Evolutionary conservation across 768 basidiomycete genomes (phyloP).

Genomic region (Leccinum variicolor): DNA sequence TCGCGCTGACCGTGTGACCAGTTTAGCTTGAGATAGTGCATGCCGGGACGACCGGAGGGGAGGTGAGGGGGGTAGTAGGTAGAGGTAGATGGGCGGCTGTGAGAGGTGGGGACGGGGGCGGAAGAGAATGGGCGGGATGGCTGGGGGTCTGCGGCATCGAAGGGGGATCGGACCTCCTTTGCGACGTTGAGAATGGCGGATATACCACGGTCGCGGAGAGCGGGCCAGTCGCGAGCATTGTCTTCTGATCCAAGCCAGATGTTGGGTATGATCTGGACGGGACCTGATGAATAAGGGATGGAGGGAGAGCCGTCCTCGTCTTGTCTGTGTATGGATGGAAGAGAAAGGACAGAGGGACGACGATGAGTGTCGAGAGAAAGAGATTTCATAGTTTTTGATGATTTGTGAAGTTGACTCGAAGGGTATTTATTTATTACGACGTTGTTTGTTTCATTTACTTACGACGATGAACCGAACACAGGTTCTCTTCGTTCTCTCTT

Average conservation of each 20-base stretch:
- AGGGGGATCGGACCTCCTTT: conserved; percentile 80
- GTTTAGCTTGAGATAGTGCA: conserved; percentile 85
- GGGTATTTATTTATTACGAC: no score
- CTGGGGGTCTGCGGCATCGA: conserved; percentile 47
- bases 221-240: conserved; percentile 80
- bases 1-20: conserved; percentile 97
- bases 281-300: conserved; percentile 76
- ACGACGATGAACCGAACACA: conserved; percentile 48
- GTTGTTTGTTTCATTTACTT: not conserved
- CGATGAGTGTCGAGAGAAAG: conserved; percentile 36
- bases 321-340: conserved; percentile 58
- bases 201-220: conserved; percentile 68
- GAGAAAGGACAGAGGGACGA: conserved; percentile 70
- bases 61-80: conserved; percentile 68
- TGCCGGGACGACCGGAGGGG: conserved; percentile 65
- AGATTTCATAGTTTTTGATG: not conserved
- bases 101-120: conserved; percentile 57
- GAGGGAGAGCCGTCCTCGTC: conserved; percentile 61
- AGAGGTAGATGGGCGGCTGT: conserved; percentile 29
- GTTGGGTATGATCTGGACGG: conserved; percentile 78
- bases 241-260: conserved; percentile 92
- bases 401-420: conserved; percentile 20
- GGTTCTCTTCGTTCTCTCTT: conserved; percentile 51
- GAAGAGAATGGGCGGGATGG: conserved; percentile 61
- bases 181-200: conserved; percentile 87